phyloP scores from a whole-genome alignment of 2,329 filamentous ascomycete species.

The Trichoderma endophyticum region DNA sequence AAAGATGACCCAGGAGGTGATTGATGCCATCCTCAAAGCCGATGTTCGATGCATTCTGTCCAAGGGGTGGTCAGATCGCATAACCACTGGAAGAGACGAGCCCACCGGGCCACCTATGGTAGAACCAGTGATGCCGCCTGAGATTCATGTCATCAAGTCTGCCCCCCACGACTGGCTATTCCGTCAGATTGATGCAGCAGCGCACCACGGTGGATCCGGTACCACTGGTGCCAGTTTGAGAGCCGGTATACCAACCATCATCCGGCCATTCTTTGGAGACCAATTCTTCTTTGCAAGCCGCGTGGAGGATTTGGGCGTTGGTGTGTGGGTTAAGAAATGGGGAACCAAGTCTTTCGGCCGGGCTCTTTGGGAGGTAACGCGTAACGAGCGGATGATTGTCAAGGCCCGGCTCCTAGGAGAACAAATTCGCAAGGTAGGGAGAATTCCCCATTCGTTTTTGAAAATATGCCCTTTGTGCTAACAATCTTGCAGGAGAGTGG shows the following conservation, averaged over 20 bases:
- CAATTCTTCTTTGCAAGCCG: constrained; percentile 93
- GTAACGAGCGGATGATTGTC: constrained; percentile 85
- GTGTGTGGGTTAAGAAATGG: constrained; percentile 83
- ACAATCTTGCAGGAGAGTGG: constrained; percentile 69
- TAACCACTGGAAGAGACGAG: constrained; percentile 48
- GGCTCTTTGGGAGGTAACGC: constrained; percentile 86
- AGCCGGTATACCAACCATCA: constrained; percentile 88
- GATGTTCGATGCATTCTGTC: constrained; percentile 93
- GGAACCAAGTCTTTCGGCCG: constrained; percentile 82
- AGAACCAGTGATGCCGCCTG: constrained; percentile 66
- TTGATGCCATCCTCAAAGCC: constrained; percentile 85
- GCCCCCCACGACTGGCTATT: constrained; percentile 98
- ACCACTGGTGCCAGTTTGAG: constrained; percentile 91
- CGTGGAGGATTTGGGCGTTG: constrained; percentile 90
- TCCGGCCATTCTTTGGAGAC: constrained; percentile 96
- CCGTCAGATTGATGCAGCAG: constrained; percentile 85
- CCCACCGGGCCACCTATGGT: constrained; percentile 50
- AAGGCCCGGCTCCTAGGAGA: constrained; percentile 81
- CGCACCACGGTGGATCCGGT: constrained; percentile 90
- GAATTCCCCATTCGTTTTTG: neutral
- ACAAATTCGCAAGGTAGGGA: constrained; percentile 76
- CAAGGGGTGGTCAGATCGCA: constrained; percentile 93
- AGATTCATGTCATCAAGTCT: constrained; percentile 84
- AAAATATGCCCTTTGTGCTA: constrained; percentile 23
- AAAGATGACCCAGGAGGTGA: constrained; percentile 86